Evolutionary conservation across 441 rosid species (phyloP), one percentile per base, ranked within the genome.

Genomic region (Breynia disticha): DNA sequence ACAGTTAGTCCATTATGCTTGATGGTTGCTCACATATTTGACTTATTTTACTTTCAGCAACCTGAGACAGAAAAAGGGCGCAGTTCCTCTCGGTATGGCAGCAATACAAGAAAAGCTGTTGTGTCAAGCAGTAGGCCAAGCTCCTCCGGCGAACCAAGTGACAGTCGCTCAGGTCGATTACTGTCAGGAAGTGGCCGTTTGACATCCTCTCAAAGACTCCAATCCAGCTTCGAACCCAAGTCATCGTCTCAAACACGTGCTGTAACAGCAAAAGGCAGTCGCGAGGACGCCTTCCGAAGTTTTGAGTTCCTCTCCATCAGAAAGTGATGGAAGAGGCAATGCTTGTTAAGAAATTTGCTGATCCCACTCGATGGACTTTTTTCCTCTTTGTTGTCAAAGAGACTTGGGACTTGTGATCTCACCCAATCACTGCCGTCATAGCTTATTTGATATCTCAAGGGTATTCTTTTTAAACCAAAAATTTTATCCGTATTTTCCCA

Each of bases 291-390:
- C 9, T 65, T 90, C n/a, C 76, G 90, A 61, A 85, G 85, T 77
- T 87, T 90, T 19, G 95, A 90, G 80, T 74, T 75, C 46, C 95
- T 90, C 22, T 75, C 95, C 1, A 69, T 87, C 53, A 76, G 90
- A 55, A 84, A 82, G 66, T 80, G 67, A 84, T 46, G 64, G 56
- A 35, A 61, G 50, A 54, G 13, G 13, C 44, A 41, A 41, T 15
- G 44, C 13, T 11, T 11, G 13, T 11, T 41, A 15, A 41, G n/a
- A 41, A 41, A 41, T 7, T 41, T 9, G 4, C 44, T 15, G 44
- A 11, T 11, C 15, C 15, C 44, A 11, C n/a, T 41, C 15, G 44
- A 41, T 41, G n/a, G n/a, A 41, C 6, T 5, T 15, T 11, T 41
- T 41, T 41, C 44, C 35, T 28, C 4, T 9, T 9, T 28, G 35